Conservation (phyloP, 202 grass and related monocot species). For the Setaria viridis region DNA sequence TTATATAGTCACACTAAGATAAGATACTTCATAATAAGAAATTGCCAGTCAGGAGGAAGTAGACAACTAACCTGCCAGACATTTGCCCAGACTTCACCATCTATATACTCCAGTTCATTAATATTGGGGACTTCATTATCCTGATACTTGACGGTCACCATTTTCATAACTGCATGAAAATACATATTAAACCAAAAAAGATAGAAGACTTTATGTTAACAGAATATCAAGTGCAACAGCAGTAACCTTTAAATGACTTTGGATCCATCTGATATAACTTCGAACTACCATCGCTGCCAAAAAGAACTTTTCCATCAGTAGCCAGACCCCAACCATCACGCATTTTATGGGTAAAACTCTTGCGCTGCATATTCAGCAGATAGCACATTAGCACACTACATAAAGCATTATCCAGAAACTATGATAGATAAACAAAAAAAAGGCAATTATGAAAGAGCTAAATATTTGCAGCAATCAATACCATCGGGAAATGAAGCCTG, state of each 20-base stretch:
- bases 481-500: background rate
- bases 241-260: conserved; percentile 49
- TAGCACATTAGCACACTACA: background rate
- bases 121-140: conserved; percentile 70
- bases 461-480: background rate
- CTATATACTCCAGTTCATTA: conserved; percentile 97
- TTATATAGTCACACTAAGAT: conserved; percentile 1
- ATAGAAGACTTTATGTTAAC: background rate
- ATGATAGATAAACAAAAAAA: background rate
- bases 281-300: conserved; percentile 93
- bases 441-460: background rate
- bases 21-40: conserved; percentile 23
- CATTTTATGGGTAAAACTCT: conserved; percentile 91
- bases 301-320: conserved; percentile 91
- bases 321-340: conserved; percentile 89
- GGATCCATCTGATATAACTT: conserved; percentile 82
- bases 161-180: conserved; percentile 69
- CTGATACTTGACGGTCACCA: conserved; percentile 78
- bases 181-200: conserved; percentile 24
- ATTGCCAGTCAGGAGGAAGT: conserved; percentile 29
- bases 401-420: background rate
- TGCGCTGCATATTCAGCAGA: conserved; percentile 48
- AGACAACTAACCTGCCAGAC: conserved; percentile 84
- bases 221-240: conserved; percentile 23
- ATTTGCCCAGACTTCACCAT: conserved; percentile 98